Evolutionary conservation across 192 early-diverging fungal species (phyloP).

Genomic region (Dimargaris xerosporica): DNA sequence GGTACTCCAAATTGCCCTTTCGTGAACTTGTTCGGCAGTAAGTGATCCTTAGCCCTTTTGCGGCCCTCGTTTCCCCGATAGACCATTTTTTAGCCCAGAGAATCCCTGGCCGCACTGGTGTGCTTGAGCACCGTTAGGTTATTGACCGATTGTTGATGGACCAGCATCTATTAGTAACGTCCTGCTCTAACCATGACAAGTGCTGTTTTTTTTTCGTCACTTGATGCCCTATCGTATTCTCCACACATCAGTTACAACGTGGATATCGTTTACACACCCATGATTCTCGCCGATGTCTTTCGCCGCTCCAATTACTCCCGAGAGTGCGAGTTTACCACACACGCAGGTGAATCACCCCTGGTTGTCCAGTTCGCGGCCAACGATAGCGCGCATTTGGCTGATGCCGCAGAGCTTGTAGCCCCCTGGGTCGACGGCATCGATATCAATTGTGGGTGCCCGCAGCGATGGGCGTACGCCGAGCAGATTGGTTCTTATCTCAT

Average conservation of each 20-base stretch:
- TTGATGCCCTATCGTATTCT: not conserved
- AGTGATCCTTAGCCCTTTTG: too few species aligned
- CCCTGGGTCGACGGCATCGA: conserved; percentile 61
- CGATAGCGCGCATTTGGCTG: conserved; percentile 59
- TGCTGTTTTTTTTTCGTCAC: conserved; percentile 11
- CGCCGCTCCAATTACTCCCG: conserved; percentile 67
- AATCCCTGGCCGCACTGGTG: too few species aligned
- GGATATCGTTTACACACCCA: conserved; percentile 85
- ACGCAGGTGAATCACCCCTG: conserved; percentile 62
- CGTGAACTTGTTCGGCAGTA: conserved; percentile 68
- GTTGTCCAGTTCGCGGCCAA: conserved; percentile 91
- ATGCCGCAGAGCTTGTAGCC: conserved; percentile 68
- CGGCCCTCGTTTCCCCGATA: too few species aligned
- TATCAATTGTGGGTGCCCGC: conserved; percentile 92
- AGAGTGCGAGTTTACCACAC: conserved; percentile 69
- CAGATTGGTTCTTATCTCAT: conserved; percentile 74
- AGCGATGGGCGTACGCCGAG: conserved; percentile 88
- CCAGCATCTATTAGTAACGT: too few species aligned
- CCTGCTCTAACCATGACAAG: too few species aligned
- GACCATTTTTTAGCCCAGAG: too few species aligned
- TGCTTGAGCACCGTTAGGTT: too few species aligned
- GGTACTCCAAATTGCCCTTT: conserved; percentile 91
- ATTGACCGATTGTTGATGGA: too few species aligned
- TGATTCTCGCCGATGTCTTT: conserved; percentile 92
- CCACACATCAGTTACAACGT: conserved; percentile 49